Evolutionary conservation across 1,139 yeast species (phyloP).

Genomic region (Saccharomycopsis phalli): DNA sequence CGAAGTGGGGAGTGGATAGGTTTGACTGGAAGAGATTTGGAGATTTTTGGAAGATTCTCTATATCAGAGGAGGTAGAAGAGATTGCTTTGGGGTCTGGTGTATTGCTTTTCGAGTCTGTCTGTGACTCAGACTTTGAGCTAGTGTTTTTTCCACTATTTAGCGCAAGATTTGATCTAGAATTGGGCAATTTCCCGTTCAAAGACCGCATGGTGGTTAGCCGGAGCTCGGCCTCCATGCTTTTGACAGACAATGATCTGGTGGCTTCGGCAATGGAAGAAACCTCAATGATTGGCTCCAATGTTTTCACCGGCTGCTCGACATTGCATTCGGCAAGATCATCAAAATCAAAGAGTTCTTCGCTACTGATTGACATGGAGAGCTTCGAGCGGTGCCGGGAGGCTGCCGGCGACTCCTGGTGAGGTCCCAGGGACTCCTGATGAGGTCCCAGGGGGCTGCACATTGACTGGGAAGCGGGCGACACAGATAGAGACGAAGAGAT

Average conservation of each 20-base stretch:
- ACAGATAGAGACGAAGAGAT: too few relatives aligned
- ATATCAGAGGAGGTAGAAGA: too few relatives aligned
- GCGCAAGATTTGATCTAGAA: too few relatives aligned
- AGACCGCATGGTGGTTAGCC: conserved; percentile 11
- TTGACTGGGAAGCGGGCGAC: not conserved
- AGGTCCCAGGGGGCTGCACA: too few relatives aligned
- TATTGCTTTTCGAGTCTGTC: too few relatives aligned
- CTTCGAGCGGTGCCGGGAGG: conserved; percentile 7
- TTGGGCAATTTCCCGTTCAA: too few relatives aligned
- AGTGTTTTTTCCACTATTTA: too few relatives aligned
- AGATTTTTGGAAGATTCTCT: too few relatives aligned
- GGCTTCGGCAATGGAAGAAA: conserved; percentile 12
- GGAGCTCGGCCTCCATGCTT: conserved; percentile 17
- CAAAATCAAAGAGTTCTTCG: conserved; percentile 1
- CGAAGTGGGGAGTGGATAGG: not conserved
- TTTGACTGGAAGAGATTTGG: not conserved
- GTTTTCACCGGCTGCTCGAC: not conserved
- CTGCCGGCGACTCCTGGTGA: too few relatives aligned
- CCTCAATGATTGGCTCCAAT: conserved; percentile 19
- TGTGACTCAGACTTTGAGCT: too few relatives aligned
- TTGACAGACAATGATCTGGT: conserved; percentile 10
- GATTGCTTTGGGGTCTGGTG: too few relatives aligned
- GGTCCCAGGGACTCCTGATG: too few relatives aligned
- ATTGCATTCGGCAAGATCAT: not conserved
- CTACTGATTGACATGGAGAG: conserved; percentile 8